These are phyloP conservation scores for Gomphus bonarii DNA, from an alignment of 1,284 basidiomycete genomes.

Conservation along the genomic window DNA sequence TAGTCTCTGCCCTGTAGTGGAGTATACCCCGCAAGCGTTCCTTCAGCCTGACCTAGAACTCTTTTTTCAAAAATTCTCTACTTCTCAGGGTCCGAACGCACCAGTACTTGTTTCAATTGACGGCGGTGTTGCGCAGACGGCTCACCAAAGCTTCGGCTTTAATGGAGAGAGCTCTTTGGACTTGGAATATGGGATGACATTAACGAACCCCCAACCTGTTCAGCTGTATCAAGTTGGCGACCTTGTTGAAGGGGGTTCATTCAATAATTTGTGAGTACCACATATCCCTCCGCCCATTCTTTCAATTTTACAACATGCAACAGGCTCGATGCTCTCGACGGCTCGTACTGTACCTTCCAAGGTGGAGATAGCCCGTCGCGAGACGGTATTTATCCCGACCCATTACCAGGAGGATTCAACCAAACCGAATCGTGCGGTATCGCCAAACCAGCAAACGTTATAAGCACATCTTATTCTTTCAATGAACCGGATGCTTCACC, in stretches of 20 bases:
- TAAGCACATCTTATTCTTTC: conserved; percentile 44
- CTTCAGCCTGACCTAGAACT: conserved; percentile 22
- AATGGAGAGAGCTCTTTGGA: conserved; percentile 41
- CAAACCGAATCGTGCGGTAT: conserved; percentile 41
- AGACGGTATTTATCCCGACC: conserved; percentile 33
- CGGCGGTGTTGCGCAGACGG: conserved; percentile 19
- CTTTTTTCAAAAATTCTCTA: conserved; percentile 22
- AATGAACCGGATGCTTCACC: conserved; percentile 37
- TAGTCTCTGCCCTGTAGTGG: conserved; percentile 8
- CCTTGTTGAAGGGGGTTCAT: conserved; percentile 29
- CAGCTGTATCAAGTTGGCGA: conserved; percentile 39
- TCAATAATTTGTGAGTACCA: conserved; percentile 26
- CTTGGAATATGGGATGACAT: conserved; percentile 29
- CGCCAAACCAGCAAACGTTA: conserved; percentile 36
- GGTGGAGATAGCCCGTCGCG: conserved; percentile 32
- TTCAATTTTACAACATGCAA: background rate
- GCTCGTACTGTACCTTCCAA: conserved; percentile 30
- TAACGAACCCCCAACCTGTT: conserved; percentile 19
- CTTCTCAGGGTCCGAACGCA: conserved; percentile 3
- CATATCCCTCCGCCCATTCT: background rate
- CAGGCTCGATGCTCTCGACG: conserved; percentile 34
- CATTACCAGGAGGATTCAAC: conserved; percentile 26
- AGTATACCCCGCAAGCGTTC: conserved; percentile 19
- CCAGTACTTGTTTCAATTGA: conserved; percentile 18
- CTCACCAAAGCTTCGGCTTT: conserved; percentile 24